These are phyloP conservation scores for Schizosaccharomyces cryophilus DNA, from an alignment of 805 yeast species.

Conservation along the genomic window DNA sequence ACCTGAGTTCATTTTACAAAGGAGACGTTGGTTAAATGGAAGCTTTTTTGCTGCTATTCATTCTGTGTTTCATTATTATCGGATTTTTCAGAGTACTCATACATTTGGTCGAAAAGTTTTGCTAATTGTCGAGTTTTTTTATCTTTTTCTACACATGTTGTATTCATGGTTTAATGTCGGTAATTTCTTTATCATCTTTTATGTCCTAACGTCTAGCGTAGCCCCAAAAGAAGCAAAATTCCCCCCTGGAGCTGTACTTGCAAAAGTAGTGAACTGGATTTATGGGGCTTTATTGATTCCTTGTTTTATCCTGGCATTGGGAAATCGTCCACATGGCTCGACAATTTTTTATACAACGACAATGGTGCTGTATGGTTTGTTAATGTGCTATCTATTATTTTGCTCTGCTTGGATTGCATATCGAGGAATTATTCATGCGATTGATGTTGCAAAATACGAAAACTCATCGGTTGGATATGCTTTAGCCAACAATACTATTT, in stretches of 20 bases:
- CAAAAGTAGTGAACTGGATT: conserved; percentile 1
- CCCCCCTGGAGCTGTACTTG: conserved; percentile 8
- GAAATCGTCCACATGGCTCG: conserved; percentile 84
- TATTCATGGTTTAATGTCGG: conserved; percentile 85
- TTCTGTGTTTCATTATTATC: conserved; percentile 61
- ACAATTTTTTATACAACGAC: not conserved
- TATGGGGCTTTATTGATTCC: not conserved
- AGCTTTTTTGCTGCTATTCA: conserved; percentile 90
- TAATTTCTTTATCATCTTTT: conserved; percentile 77
- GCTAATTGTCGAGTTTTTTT: conserved; percentile 67
- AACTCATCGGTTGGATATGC: conserved; percentile 9
- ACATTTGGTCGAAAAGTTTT: conserved; percentile 54
- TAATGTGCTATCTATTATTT: not conserved
- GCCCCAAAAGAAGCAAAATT: conserved; percentile 19
- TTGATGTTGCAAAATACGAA: not conserved
- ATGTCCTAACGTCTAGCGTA: conserved; percentile 75
- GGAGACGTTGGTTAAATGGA: conserved; percentile 97
- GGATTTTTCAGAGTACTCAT: conserved; percentile 77
- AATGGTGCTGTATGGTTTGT: not conserved
- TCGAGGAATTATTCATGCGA: not conserved
- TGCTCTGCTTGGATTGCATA: conserved; percentile 1
- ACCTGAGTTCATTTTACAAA: conserved; percentile 83
- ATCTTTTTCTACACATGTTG: conserved; percentile 53
- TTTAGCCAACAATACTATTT: conserved; percentile 22
- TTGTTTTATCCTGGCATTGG: conserved; percentile 71